Evolutionary conservation across 345 rosid species (phyloP).

Genomic region (Rhodomyrtus tomentosa): DNA sequence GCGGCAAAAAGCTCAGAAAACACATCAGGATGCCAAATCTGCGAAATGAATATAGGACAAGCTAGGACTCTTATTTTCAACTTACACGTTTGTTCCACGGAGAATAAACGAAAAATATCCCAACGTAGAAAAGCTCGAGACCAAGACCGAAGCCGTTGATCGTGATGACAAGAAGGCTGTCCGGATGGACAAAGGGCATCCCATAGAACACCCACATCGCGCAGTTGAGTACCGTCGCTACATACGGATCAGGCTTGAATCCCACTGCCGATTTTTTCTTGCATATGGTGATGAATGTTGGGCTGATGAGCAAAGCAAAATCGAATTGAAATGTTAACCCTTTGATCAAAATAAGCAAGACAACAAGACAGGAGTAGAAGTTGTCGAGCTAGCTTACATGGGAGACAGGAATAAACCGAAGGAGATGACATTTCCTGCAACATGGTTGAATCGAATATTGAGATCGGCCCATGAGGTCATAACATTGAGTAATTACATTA

Average conservation of each 20-base stretch:
- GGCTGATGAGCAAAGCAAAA: slow-evolving; percentile 20
- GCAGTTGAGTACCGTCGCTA: slow-evolving; percentile 62
- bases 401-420: slow-evolving; percentile 63
- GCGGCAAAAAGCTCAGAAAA: background rate
- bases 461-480: background rate
- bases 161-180: slow-evolving; percentile 46
- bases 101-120: slow-evolving; percentile 41
- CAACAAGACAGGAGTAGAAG: background rate
- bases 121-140: slow-evolving; percentile 37
- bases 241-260: slow-evolving; percentile 68
- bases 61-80: background rate
- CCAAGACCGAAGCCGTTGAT: slow-evolving; percentile 50
- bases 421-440: slow-evolving; percentile 65
- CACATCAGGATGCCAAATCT: background rate
- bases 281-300: slow-evolving; percentile 38
- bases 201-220: slow-evolving; percentile 68
- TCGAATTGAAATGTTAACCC: background rate
- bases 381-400: slow-evolving; percentile 24
- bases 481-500: background rate
- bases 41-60: background rate
- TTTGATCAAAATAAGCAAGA: background rate
- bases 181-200: slow-evolving; percentile 49
- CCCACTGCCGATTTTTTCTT: slow-evolving; percentile 40
- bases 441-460: background rate
- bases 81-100: slow-evolving; percentile 21